phyloP scores from a whole-genome alignment of 768 basidiomycete genomes.

The Mycena pura region DNA sequence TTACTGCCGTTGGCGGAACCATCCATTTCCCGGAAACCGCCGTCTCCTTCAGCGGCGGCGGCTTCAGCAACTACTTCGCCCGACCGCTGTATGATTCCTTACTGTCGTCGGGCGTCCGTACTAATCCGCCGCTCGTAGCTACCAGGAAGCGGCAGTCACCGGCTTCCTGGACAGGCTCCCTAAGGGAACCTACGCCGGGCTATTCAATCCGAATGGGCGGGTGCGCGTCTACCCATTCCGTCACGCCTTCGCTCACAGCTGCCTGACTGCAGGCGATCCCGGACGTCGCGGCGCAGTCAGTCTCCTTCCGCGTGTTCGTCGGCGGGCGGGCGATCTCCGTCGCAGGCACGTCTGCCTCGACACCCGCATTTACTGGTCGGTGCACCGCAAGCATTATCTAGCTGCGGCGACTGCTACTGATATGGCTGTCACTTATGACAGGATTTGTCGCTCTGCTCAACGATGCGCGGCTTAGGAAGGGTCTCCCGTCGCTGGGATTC shows the following conservation, averaged over 20 bases:
- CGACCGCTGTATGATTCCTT: constrained; percentile 30
- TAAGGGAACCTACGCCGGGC: constrained; percentile 31
- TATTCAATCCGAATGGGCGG: constrained; percentile 36
- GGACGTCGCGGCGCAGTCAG: constrained; percentile 39
- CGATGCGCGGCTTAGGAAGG: constrained; percentile 56
- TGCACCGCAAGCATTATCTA: no score
- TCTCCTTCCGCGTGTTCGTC: constrained; percentile 30
- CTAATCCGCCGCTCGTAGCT: constrained; percentile 26
- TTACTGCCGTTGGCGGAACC: constrained; percentile 29
- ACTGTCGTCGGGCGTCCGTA: not conserved
- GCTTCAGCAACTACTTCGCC: constrained; percentile 49
- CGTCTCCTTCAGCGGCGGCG: constrained; percentile 41
- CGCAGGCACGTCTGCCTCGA: constrained; percentile 35
- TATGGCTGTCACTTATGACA: no score
- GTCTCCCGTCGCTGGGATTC: constrained; percentile 60
- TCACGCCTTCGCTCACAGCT: no score
- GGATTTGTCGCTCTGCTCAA: constrained; percentile 70
- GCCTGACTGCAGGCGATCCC: constrained; percentile 37
- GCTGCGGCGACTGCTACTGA: no score
- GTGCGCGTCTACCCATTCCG: no score
- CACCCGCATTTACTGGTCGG: constrained; percentile 39
- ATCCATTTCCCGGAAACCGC: constrained; percentile 21
- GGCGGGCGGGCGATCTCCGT: constrained; percentile 23
- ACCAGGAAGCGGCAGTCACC: constrained; percentile 43
- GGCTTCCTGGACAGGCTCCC: constrained; percentile 34